Conservation (phyloP, 148 eudicot species). For the Dianthus caryophyllus region DNA sequence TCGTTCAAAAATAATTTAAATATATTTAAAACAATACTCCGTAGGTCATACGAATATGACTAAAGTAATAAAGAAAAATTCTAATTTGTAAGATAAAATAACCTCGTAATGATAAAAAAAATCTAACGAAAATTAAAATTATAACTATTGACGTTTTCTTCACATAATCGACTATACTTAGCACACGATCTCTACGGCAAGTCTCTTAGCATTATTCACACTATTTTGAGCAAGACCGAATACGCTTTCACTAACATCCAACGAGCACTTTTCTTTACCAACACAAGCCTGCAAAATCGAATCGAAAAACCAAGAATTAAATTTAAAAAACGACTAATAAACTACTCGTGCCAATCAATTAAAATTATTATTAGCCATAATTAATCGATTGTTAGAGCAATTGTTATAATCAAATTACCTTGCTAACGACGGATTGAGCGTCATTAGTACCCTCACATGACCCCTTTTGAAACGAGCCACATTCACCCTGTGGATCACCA, state of each 20-base stretch:
- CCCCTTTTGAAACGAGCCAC: conserved; percentile 43
- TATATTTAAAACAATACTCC: too few species aligned
- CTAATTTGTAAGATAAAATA: too few species aligned
- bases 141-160: too few species aligned
- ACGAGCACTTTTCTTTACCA: conserved; percentile 37
- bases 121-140: too few species aligned
- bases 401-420: conserved; percentile 21
- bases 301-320: background rate
- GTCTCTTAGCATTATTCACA: conserved; percentile 25
- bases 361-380: background rate
- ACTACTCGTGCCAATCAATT: too few species aligned
- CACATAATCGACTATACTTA: background rate
- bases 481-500: conserved; percentile 42
- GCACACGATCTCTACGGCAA: conserved; percentile 46
- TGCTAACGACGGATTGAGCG: conserved; percentile 30
- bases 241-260: conserved; percentile 28
- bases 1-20: too few species aligned
- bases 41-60: too few species aligned
- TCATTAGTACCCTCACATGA: conserved; percentile 32
- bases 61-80: too few species aligned
- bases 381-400: background rate
- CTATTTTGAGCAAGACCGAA: conserved; percentile 37
- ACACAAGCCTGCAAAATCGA: conserved; percentile 34
- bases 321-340: background rate
- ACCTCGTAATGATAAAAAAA: too few species aligned